These are phyloP conservation scores for Leccinum laetum DNA, from an alignment of 1,284 basidiomycete genomes.

Conservation along the genomic window DNA sequence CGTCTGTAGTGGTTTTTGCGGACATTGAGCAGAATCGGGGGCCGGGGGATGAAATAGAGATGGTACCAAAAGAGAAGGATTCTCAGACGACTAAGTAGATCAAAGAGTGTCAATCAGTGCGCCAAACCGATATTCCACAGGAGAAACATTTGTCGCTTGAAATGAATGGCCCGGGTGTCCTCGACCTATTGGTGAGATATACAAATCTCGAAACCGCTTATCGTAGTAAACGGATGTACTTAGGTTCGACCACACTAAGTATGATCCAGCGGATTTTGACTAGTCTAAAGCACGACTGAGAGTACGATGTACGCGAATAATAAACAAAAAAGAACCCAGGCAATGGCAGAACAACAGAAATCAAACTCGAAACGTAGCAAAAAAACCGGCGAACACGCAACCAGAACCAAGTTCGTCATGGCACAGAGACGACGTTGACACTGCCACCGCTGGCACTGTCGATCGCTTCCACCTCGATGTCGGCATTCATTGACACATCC, in stretches of 20 bases:
- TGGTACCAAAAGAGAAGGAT: no score
- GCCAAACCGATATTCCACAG: no score
- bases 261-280: no score
- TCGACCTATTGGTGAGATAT: no score
- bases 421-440: neutral
- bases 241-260: no score
- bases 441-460: slow-evolving; percentile 1
- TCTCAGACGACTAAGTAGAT: no score
- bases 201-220: no score
- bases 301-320: neutral
- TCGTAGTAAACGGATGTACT: no score
- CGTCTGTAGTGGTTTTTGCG: neutral
- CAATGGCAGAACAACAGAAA: neutral
- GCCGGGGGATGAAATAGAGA: neutral
- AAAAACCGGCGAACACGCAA: neutral
- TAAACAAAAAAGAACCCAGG: neutral
- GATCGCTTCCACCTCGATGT: neutral
- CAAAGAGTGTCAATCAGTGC: no score
- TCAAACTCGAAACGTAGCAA: neutral
- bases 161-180: no score
- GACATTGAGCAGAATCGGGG: neutral
- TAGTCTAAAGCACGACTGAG: no score
- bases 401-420: slow-evolving; percentile 12
- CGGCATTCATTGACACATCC: neutral
- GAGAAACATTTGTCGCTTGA: no score